phyloP scores from a whole-genome alignment of 495 filamentous ascomycete species.

The Xylaria acuta region DNA sequence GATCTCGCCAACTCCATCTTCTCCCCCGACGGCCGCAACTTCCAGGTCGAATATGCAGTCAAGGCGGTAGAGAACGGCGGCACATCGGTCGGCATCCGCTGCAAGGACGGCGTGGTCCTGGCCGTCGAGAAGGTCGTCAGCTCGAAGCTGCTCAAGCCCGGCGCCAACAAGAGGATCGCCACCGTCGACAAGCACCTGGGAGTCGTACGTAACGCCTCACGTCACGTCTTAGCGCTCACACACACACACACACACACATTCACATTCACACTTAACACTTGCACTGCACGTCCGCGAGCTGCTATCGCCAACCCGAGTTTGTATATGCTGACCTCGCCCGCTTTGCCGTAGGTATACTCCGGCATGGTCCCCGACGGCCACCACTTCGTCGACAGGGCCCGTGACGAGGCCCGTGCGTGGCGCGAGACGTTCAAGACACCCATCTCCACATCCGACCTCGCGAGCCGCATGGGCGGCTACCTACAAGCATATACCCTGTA shows the following conservation, averaged over 20 bases:
- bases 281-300: background rate
- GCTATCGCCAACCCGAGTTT: background rate
- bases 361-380: slow-evolving; percentile 93
- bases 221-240: background rate
- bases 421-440: slow-evolving; percentile 88
- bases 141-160: slow-evolving; percentile 91
- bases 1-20: slow-evolving; percentile 99
- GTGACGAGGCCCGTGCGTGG: slow-evolving; percentile 91
- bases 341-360: slow-evolving; percentile 75
- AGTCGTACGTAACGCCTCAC: slow-evolving; percentile 65
- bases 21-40: slow-evolving; percentile 97
- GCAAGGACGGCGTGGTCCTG: slow-evolving; percentile 95
- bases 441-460: slow-evolving; percentile 84
- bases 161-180: slow-evolving; percentile 94
- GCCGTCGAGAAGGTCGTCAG: slow-evolving; percentile 95
- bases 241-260: background rate
- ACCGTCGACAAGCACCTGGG: slow-evolving; percentile 94
- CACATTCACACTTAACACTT: no score
- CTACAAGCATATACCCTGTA: slow-evolving; percentile 97
- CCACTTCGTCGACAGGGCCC: slow-evolving; percentile 91
- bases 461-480: slow-evolving; percentile 90
- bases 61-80: slow-evolving; percentile 99
- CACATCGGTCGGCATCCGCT: slow-evolving; percentile 94
- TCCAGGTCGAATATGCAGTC: slow-evolving; percentile 98
- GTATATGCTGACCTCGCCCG: background rate